Percentiles rank a stretch among this genome's conserved stretches.
Evolutionary conservation across 2,329 filamentous ascomycete species (phyloP).

Genomic region (Phaeosphaeria sp.): DNA sequence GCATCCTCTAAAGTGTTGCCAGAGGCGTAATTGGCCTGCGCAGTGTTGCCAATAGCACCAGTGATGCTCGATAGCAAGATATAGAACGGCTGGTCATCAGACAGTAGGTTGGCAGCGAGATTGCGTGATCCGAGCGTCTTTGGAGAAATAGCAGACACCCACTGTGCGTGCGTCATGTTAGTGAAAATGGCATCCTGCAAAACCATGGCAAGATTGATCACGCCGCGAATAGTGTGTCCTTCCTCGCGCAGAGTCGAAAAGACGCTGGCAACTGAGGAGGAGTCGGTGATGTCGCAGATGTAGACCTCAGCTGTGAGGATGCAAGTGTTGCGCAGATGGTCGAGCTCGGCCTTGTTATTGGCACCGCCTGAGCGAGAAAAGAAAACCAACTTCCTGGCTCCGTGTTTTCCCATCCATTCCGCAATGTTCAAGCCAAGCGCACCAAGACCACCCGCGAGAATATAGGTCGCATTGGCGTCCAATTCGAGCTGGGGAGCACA

Average conservation of each 20-base stretch:
- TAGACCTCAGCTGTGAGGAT: background rate
- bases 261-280: background rate
- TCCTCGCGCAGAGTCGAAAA: background rate
- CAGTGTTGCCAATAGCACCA: background rate
- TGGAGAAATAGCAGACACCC: background rate
- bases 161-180: background rate
- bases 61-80: background rate
- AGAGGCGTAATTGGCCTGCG: background rate
- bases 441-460: background rate
- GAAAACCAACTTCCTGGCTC: background rate
- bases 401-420: background rate
- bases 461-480: background rate
- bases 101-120: too few species aligned
- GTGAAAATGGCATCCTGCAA: background rate
- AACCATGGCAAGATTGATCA: background rate
- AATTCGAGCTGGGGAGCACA: background rate
- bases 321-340: background rate
- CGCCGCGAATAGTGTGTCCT: background rate
- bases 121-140: too few species aligned
- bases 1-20: conserved; percentile 1
- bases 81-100: too few species aligned
- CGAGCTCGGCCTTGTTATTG: background rate
- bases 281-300: background rate
- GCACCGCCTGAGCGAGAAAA: background rate
- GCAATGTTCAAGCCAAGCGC: background rate